Evolutionary conservation across 1,284 basidiomycete species (phyloP), one percentile per base, ranked within the genome.

Genomic region (Kwoniella shivajii): DNA sequence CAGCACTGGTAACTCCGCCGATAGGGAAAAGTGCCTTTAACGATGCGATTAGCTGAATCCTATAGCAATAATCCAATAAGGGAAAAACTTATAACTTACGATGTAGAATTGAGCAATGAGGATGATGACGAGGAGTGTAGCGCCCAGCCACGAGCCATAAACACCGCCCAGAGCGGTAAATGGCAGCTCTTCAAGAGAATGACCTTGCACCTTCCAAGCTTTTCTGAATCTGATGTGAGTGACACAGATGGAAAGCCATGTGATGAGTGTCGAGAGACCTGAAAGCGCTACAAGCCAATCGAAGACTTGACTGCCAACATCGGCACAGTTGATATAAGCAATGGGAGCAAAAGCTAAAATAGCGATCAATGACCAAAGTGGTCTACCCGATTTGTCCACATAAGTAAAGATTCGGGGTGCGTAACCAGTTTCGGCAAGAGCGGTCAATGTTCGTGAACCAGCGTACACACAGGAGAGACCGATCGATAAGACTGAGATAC

Each of bases 311-410:
- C 52, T 58, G 14, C 74, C 71, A 27, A 68, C 66, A 29, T 67
- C 60, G 49, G 44, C 75, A 64, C 57, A 64, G 53, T 71, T 69
- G 69, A 78, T 69, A 65, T 77, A 79, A 24, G 77, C 76, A 45
- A 80, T 72, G 14, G 78, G 77, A 29, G 60, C 71, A 45, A 75
- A 78, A 43, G 64, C 54, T 26, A 78, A 55, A 68, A 79, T 63
- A 63, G 67, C 57, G 45, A 77, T 24, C 14, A 80, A 71, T 9
- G 81, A 79, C 49, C 61, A 77, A 5, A 80, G 65, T 1, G 82
- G 82, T 18, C 82, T 78, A 30, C 81, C 81, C 18, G 78, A 65
- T 63, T 81, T 80, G 76, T 83, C 82, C 50, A 83, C 77, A 65
- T 80, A 79, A 42, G 68, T 66, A 67, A 80, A 80, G 61, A 68